Percentiles rank a stretch among this genome's conserved stretches.
Conservation (phyloP, 2,329 filamentous ascomycete species). For the Elsinoe necatrix region DNA sequence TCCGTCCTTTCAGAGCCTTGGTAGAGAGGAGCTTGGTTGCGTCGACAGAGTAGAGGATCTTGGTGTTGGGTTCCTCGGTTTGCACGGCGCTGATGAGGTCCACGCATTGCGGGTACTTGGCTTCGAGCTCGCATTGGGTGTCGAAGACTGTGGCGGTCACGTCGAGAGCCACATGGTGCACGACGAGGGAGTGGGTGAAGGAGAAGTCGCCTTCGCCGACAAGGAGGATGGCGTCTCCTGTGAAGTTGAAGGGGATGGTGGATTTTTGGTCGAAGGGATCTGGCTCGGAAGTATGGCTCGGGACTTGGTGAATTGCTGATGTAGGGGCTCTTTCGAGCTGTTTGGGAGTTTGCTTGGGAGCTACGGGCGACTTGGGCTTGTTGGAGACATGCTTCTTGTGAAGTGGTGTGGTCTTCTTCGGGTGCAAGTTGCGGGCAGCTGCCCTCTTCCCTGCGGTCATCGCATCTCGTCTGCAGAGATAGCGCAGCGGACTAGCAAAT, state of each 20-base stretch:
- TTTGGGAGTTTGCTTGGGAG: background rate
- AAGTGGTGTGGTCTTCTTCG: background rate
- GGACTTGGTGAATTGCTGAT: conserved; percentile 14
- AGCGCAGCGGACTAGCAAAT: background rate
- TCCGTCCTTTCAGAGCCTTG: conserved; percentile 35
- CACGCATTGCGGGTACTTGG: conserved; percentile 60
- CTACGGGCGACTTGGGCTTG: background rate
- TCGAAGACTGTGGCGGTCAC: conserved; percentile 65
- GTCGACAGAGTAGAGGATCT: conserved; percentile 56
- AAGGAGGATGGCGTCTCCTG: conserved; percentile 61
- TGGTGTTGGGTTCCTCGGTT: conserved; percentile 31
- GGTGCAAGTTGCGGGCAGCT: background rate
- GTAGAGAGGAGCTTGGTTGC: conserved; percentile 51
- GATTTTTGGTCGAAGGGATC: conserved; percentile 30
- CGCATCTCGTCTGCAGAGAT: background rate
- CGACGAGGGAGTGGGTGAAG: conserved; percentile 60
- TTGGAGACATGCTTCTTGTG: background rate
- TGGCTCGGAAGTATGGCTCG: conserved; percentile 18
- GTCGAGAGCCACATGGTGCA: conserved; percentile 56
- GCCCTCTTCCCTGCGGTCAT: background rate
- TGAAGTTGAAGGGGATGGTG: conserved; percentile 56
- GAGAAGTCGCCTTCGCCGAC: conserved; percentile 75
- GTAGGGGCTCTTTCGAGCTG: background rate
- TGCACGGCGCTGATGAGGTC: conserved; percentile 51
- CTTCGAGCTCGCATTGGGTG: conserved; percentile 47